These are phyloP conservation scores for Fusarium poae DNA, from an alignment of 2,329 filamentous ascomycete genomes.

Conservation along the genomic window DNA sequence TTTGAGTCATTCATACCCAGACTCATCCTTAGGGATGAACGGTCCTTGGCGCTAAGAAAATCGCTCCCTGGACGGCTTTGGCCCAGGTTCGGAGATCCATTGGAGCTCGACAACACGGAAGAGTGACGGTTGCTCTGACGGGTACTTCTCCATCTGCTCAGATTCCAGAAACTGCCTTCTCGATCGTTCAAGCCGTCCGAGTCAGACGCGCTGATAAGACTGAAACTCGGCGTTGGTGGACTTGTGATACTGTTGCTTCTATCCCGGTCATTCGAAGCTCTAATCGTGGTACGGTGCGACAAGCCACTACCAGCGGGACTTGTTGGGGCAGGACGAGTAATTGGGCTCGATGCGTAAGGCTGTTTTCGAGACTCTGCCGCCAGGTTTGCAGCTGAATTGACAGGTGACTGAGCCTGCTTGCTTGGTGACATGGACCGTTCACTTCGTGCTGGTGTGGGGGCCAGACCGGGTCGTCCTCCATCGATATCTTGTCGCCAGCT, in stretches of 20 bases:
- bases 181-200: conserved; percentile 58
- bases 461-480: conserved; percentile 55
- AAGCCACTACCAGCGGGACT: conserved; percentile 58
- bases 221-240: conserved; percentile 69
- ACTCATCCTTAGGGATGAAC: conserved; percentile 50
- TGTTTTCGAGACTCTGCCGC: conserved; percentile 62
- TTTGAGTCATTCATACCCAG: conserved; percentile 50
- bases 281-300: conserved; percentile 45
- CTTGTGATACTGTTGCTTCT: conserved; percentile 48
- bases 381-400: conserved; percentile 56
- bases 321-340: conserved; percentile 43
- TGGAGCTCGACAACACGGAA: conserved; percentile 41
- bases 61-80: conserved; percentile 56
- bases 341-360: conserved; percentile 55
- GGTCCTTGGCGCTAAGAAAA: conserved; percentile 53
- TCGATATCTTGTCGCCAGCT: conserved; percentile 83
- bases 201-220: conserved; percentile 56
- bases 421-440: conserved; percentile 69
- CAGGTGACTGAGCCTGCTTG: conserved; percentile 57
- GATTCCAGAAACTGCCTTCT: conserved; percentile 68
- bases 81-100: conserved; percentile 19
- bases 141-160: conserved; percentile 64
- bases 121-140: conserved; percentile 55
- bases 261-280: conserved; percentile 47
- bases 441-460: conserved; percentile 59